phyloP scores from a whole-genome alignment of 2,329 filamentous ascomycete genomes.

The Neodidymelliopsis sp. region DNA sequence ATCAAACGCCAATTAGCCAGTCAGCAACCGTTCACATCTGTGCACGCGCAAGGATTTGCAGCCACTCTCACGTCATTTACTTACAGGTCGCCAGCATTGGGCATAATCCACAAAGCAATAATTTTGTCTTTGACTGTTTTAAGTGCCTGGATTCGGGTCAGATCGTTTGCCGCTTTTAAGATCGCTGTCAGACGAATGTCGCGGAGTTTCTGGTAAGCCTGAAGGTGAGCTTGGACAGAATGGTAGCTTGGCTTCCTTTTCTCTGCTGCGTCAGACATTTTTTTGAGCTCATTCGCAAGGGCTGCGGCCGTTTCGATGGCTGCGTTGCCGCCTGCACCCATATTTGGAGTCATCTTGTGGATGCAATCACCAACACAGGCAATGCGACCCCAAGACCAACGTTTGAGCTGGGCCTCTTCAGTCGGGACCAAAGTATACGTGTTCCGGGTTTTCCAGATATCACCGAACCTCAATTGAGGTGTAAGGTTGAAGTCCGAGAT shows the following conservation, averaged over 20 bases:
- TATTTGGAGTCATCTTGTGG: constrained; percentile 48
- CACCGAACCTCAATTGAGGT: constrained; percentile 39
- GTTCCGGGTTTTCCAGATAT: constrained; percentile 42
- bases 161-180: constrained; percentile 8
- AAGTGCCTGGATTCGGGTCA: constrained; percentile 20
- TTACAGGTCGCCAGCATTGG: constrained; percentile 20
- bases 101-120: constrained; percentile 18
- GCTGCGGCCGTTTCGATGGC: constrained; percentile 30
- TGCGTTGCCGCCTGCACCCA: constrained; percentile 28
- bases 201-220: constrained; percentile 19
- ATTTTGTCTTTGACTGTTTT: constrained; percentile 21
- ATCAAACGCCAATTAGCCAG: not conserved
- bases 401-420: constrained; percentile 49
- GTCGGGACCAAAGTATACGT: constrained; percentile 34
- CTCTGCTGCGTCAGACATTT: constrained; percentile 14
- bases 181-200: constrained; percentile 11
- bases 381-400: constrained; percentile 51
- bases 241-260: constrained; percentile 21
- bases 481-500: constrained; percentile 35
- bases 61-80: constrained; percentile 2
- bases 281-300: constrained; percentile 22
- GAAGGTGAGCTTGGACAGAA: constrained; percentile 10
- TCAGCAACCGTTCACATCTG: not conserved
- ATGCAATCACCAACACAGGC: constrained; percentile 53
- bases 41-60: not conserved